Conservation (phyloP, 352 stramenopile genomes). For the Blastocystis sp. region DNA sequence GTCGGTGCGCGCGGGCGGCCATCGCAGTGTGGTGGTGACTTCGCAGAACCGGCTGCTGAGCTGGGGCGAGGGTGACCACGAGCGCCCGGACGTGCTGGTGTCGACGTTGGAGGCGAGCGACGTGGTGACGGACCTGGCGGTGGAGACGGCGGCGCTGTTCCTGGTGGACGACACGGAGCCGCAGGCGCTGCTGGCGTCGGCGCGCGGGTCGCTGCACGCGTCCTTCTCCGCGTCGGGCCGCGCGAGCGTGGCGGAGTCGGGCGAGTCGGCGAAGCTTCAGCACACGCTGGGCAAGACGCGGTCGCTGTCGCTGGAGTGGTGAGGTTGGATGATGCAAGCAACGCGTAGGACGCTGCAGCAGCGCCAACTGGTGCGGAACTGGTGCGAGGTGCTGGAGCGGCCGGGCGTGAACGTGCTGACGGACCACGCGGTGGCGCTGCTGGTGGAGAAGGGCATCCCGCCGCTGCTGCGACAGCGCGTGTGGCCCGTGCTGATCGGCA, state of each 20-base stretch:
- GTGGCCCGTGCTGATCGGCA: slow-evolving; percentile 60
- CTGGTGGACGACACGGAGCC: background rate
- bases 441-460: slow-evolving; percentile 63
- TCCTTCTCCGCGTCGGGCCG: background rate
- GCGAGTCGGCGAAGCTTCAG: background rate
- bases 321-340: background rate
- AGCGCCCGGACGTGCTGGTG: background rate
- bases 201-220: background rate
- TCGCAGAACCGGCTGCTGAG: slow-evolving; percentile 7
- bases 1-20: background rate
- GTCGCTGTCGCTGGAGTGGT: slow-evolving; percentile 27
- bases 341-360: slow-evolving; percentile 16
- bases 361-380: background rate
- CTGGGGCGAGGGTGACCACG: slow-evolving; percentile 19
- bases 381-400: background rate
- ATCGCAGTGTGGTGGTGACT: background rate
- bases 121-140: background rate
- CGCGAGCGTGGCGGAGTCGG: background rate
- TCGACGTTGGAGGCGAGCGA: background rate
- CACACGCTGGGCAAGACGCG: background rate
- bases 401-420: background rate
- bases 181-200: background rate
- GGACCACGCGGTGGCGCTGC: background rate
- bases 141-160: background rate
- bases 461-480: slow-evolving; percentile 7